Evolutionary conservation across 306 rosid genomes (phyloP).

Genomic region (Vachellia pachyceras): DNA sequence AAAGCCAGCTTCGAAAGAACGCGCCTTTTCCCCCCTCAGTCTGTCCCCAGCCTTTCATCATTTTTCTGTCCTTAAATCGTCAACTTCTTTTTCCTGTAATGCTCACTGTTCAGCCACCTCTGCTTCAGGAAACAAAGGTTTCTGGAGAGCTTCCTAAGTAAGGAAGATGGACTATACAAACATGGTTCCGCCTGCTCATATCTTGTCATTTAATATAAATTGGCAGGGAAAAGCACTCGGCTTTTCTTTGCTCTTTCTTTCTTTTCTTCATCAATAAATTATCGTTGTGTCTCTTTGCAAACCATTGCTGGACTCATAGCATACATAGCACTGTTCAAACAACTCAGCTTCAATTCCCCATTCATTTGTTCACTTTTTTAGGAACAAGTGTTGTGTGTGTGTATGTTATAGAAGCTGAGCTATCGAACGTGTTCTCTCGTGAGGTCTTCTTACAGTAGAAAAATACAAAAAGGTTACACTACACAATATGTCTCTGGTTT

Average conservation of each 20-base stretch:
- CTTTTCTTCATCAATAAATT: background rate
- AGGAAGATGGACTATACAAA: slow-evolving; percentile 1
- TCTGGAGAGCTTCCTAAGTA: background rate
- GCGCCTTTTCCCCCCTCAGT: background rate
- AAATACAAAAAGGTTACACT: background rate
- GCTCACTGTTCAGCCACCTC: background rate
- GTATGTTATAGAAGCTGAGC: background rate
- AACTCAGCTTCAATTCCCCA: background rate
- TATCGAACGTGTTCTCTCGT: background rate
- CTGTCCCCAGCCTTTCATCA: background rate
- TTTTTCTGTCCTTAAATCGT: background rate
- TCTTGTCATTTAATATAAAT: background rate
- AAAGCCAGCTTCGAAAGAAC: background rate
- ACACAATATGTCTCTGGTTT: background rate
- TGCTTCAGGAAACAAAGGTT: background rate
- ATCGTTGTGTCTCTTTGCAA: background rate
- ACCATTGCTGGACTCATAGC: background rate
- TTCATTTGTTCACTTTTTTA: background rate
- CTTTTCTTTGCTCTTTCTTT: background rate
- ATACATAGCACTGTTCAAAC: background rate
- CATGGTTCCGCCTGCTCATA: background rate
- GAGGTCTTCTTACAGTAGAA: background rate
- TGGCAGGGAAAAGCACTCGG: background rate
- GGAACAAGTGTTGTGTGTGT: background rate
- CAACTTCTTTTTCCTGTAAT: background rate